Evolutionary conservation across 495 filamentous ascomycete species (phyloP), one percentile per base, ranked within the genome.

Genomic region (Hypoxylon fragiforme): DNA sequence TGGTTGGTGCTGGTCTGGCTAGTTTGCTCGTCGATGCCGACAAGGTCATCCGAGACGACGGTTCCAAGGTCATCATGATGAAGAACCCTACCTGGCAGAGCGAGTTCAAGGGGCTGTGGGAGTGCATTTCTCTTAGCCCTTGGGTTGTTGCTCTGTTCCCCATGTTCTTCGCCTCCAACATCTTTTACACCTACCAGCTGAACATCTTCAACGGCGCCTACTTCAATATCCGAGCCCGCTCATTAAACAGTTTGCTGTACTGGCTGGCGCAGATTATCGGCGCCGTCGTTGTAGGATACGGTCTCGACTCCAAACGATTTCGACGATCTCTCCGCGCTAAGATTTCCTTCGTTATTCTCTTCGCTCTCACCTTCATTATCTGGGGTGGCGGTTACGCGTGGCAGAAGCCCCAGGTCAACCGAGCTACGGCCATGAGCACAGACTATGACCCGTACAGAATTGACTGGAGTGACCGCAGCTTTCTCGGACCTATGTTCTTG

Each of bases 361-460:
- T 92, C 43, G 68, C 79, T n/a, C 64, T 92, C 44, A 95, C 90
- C 16, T 84, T 94, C 72, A 80, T 73, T 14, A 83, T 94, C 60
- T 97, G 91, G 90, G 92, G 92, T 28, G 88, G 89, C 63, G 92
- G 92, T 0, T 91, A 87, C 66, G 89, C 81, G 4, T 95, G 86
- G 67, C 85, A 94, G 76, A 82, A 68, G 54, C 64, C 72, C 4
- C 89, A 86, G 30, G 35, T 46, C 11, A 8, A 48, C 7, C 62
- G 65, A 49, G 24, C 9, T 2, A 45, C 71, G 12, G 70, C 73
- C 30, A 58, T 65, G 13, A 22, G 46, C 5, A 24, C 60, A 8
- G 55, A 67, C 16, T 73, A 67, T 21, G 57, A 69, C 2, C 5
- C 3, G 1, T 50, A 56, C 9, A 71, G 67, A 60, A 42, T 69